Percentiles rank a stretch among this genome's conserved stretches.
phyloP scores from a whole-genome alignment of 2,329 filamentous ascomycete genomes.

The Exophiala bonariae region DNA sequence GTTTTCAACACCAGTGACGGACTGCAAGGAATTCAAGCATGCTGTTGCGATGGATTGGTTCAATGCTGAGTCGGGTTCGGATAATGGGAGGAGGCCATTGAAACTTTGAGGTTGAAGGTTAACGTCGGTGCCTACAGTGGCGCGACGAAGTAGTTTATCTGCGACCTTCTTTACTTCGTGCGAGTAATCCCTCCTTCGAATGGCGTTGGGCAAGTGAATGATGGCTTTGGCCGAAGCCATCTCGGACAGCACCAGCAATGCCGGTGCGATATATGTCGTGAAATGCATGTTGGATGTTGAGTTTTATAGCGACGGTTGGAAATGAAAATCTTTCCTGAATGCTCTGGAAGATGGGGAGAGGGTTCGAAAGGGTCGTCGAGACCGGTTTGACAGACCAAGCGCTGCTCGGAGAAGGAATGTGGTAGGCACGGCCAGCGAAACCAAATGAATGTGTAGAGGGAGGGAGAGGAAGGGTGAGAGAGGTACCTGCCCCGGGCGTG shows the following conservation, averaged over 20 bases:
- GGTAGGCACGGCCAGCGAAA: constrained; percentile 23
- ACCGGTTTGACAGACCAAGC: constrained; percentile 20
- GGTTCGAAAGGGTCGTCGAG: constrained; percentile 18
- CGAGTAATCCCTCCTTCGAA: constrained; percentile 14
- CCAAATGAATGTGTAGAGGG: constrained; percentile 18
- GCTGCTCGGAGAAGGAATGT: constrained; percentile 21
- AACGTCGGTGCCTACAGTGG: not conserved
- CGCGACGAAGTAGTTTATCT: constrained; percentile 13
- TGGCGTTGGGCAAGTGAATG: constrained; percentile 15
- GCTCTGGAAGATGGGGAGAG: constrained; percentile 1
- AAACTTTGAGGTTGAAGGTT: constrained; percentile 8
- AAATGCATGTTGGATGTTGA: constrained; percentile 16
- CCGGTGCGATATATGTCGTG: constrained; percentile 12
- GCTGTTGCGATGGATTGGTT: constrained; percentile 52
- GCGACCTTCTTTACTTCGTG: constrained; percentile 14
- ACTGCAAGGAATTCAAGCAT: constrained; percentile 58
- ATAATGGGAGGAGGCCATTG: constrained; percentile 2
- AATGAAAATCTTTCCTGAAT: too few species aligned
- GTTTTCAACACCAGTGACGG: constrained; percentile 61
- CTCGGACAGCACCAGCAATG: constrained; percentile 19
- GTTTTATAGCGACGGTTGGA: constrained; percentile 9
- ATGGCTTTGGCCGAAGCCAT: constrained; percentile 19
- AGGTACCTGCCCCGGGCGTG: constrained; percentile 18
- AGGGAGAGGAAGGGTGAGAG: constrained; percentile 4
- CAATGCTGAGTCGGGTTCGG: constrained; percentile 7